Conservation (phyloP, 257 asterid species). For the Buddleja alternifolia region DNA sequence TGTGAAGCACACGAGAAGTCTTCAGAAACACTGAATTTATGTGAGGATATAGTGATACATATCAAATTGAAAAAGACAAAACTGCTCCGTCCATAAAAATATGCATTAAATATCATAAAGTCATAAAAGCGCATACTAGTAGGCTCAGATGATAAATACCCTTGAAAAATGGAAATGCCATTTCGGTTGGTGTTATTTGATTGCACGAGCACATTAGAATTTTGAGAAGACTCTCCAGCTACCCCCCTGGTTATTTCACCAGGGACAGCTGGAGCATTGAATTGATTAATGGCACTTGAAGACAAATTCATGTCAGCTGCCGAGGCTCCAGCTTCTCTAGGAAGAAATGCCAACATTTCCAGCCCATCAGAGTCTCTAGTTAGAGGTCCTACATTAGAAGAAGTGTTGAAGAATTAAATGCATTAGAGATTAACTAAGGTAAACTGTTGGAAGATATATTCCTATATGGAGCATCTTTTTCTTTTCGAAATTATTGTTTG, state of each 20-base stretch:
- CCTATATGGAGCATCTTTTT: slow-evolving; percentile 3
- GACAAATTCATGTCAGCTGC: slow-evolving; percentile 33
- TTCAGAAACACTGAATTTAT: slow-evolving; percentile 7
- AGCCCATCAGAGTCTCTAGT: slow-evolving; percentile 48
- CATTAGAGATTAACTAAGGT: slow-evolving; percentile 26
- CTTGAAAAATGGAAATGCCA: slow-evolving; percentile 74
- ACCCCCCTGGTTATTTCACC: slow-evolving; percentile 49
- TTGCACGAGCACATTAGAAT: slow-evolving; percentile 38
- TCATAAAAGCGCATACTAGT: not conserved
- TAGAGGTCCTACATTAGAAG: slow-evolving; percentile 49
- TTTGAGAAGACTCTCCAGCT: slow-evolving; percentile 46
- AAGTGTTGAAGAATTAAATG: slow-evolving; percentile 19
- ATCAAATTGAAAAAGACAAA: not conserved
- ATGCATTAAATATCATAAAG: not conserved
- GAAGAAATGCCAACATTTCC: slow-evolving; percentile 70
- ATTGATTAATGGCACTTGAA: slow-evolving; percentile 45
- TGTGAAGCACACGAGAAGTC: not conserved
- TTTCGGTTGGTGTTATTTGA: slow-evolving; percentile 53
- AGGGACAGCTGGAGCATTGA: slow-evolving; percentile 64
- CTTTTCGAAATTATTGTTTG: not conserved
- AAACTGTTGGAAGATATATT: not conserved
- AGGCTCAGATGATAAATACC: slow-evolving; percentile 50
- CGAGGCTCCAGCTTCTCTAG: slow-evolving; percentile 53
- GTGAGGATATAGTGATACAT: not conserved
- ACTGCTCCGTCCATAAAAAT: not conserved